Evolutionary conservation across 495 filamentous ascomycete genomes (phyloP), one percentile per base, ranked within the genome.

Genomic region (Extremus antarcticus): DNA sequence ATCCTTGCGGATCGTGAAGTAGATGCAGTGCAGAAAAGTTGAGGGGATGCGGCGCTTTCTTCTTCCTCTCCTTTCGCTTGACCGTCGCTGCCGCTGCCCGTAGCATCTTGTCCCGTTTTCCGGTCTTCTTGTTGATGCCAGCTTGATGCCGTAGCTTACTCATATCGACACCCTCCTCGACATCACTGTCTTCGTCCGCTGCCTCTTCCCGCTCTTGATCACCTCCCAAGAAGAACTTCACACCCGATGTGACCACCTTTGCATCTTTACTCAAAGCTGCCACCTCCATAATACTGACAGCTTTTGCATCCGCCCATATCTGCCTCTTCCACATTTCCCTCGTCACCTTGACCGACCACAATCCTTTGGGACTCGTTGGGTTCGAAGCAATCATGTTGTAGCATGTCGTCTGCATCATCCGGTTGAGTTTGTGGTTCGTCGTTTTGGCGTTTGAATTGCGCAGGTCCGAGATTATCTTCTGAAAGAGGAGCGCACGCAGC

Each of bases 1-100:
- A 97, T 1, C 87, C 88, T 63, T 99, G 94, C 1, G 94, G 90
- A 64, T 97, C 94, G 67, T 95, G 86, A 3, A 99, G 76, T 15
- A 99, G 77, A 66, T 97, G 92, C n/a, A 88, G 79, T n/a, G 94
- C 94, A 0, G 90, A 95, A 71, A 99, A 99, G 72, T 99, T 97
- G 21, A 97, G 77, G 0, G 84, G 81, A 63, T 90, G 87, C 0
- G 87, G 85, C 51, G 86, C 78, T 49, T 80, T 83, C 79, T 95
- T 95, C 74, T 91, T 94, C 64, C 79, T 81, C 67, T 94, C 87
- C 68, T 86, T 86, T 68, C 59, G 86, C 67, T 83, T 91, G 24
- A 89, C 77, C 60, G 82, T 84, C 20, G 83, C 77, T 8, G 85
- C 75, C 1, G 90, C 94, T 63, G 84, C 86, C 52, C 90, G 85